phyloP scores from a whole-genome alignment of 768 basidiomycete genomes.

The Cystofilobasidium ferigula region DNA sequence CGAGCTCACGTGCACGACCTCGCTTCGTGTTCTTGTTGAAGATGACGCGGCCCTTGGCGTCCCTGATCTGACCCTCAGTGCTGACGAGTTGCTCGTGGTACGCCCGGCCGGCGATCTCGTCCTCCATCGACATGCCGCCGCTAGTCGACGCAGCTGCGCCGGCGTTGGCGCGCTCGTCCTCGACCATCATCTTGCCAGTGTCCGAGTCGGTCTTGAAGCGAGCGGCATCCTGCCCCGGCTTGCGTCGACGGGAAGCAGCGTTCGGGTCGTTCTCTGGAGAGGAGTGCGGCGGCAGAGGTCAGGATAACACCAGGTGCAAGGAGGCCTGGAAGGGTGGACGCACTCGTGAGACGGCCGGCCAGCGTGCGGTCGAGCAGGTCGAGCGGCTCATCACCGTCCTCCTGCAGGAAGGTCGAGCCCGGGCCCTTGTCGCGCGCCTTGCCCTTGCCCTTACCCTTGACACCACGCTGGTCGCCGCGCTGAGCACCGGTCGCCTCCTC shows the following conservation, averaged over 20 bases:
- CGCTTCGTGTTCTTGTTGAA: slow-evolving; percentile 98
- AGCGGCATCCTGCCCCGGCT: slow-evolving; percentile 74
- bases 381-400: slow-evolving; percentile 89
- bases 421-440: slow-evolving; percentile 37
- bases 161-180: slow-evolving; percentile 42
- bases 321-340: slow-evolving; percentile 23
- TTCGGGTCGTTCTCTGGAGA: slow-evolving; percentile 31
- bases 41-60: slow-evolving; percentile 70
- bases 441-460: slow-evolving; percentile 39
- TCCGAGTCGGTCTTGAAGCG: slow-evolving; percentile 75
- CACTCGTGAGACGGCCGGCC: slow-evolving; percentile 39
- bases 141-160: slow-evolving; percentile 40
- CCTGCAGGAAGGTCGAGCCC: slow-evolving; percentile 54
- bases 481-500: slow-evolving; percentile 33
- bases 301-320: background rate
- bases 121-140: slow-evolving; percentile 16
- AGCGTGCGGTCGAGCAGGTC: slow-evolving; percentile 69
- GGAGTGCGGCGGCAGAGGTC: background rate
- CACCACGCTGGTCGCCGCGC: slow-evolving; percentile 21
- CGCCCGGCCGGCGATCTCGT: slow-evolving; percentile 46
- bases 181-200: slow-evolving; percentile 39
- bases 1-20: slow-evolving; percentile 58
- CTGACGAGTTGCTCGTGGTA: slow-evolving; percentile 75
- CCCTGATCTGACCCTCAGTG: slow-evolving; percentile 79
- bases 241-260: slow-evolving; percentile 43